phyloP scores from a whole-genome alignment of 108 stramenopile species.

The Cylindrotheca closterium region DNA sequence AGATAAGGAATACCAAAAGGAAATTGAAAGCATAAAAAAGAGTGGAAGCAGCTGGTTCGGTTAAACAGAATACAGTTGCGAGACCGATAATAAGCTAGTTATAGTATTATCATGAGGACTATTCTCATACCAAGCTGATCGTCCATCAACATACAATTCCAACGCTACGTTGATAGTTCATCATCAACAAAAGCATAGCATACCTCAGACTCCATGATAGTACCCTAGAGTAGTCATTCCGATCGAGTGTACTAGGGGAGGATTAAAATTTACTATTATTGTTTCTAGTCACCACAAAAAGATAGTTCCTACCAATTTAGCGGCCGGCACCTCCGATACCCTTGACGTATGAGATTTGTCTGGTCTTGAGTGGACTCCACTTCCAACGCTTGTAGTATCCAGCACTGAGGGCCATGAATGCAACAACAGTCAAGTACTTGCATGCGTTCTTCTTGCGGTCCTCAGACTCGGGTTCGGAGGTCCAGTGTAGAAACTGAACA shows the following conservation, averaged over 20 bases:
- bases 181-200: too few species aligned
- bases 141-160: too few species aligned
- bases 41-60: constrained; percentile 7
- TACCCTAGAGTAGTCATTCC: too few species aligned
- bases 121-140: too few species aligned
- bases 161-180: too few species aligned
- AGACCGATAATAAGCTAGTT: too few species aligned
- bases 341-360: constrained; percentile 95
- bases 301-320: too few species aligned
- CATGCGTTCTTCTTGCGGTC: constrained; percentile 95
- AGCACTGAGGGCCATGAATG: constrained; percentile 78
- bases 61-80: background rate
- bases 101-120: too few species aligned
- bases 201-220: too few species aligned
- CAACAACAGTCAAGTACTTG: constrained; percentile 83
- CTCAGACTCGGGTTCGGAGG: constrained; percentile 98
- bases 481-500: constrained; percentile 85
- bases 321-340: constrained; percentile 36
- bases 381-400: constrained; percentile 98
- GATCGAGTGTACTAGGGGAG: too few species aligned
- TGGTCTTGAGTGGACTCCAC: constrained; percentile 96
- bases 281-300: too few species aligned
- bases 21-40: constrained; percentile 33
- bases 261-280: too few species aligned
- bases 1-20: constrained; percentile 63